phyloP scores from a whole-genome alignment of 306 rosid genomes.

The Dalbergia cultrata region DNA sequence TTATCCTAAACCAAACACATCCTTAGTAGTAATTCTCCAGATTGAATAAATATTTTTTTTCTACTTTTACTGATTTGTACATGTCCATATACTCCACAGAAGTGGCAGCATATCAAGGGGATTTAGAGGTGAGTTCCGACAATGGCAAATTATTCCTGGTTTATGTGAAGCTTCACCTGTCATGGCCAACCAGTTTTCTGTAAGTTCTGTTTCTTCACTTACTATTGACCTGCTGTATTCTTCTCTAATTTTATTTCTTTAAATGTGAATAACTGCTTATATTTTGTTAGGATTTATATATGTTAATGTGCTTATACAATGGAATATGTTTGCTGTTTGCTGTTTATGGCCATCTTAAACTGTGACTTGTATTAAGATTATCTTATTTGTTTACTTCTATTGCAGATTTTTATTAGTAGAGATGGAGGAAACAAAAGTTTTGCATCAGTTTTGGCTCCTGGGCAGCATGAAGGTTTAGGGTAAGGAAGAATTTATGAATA shows the following conservation, averaged over 20 bases:
- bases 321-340: slow-evolving; percentile 15
- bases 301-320: background rate
- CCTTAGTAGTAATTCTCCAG: slow-evolving; percentile 11
- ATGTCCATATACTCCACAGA: slow-evolving; percentile 55
- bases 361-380: slow-evolving; percentile 31
- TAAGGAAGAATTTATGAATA: slow-evolving; percentile 55
- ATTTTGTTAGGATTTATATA: slow-evolving; percentile 11
- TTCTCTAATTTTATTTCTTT: slow-evolving; percentile 36
- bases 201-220: slow-evolving; percentile 52
- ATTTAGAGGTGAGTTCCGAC: slow-evolving; percentile 97
- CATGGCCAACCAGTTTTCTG: slow-evolving; percentile 99
- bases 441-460: slow-evolving; percentile 98
- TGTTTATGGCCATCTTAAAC: slow-evolving; percentile 39
- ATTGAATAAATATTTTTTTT: slow-evolving; percentile 12
- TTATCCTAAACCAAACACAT: no score
- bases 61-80: slow-evolving; percentile 41
- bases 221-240: slow-evolving; percentile 39
- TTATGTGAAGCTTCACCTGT: slow-evolving; percentile 87
- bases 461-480: slow-evolving; percentile 98
- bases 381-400: slow-evolving; percentile 41
- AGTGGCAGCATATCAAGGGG: slow-evolving; percentile 99
- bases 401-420: slow-evolving; percentile 94
- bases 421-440: slow-evolving; percentile 89
- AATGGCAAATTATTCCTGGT: slow-evolving; percentile 96
- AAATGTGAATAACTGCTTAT: slow-evolving; percentile 1